phyloP scores from a whole-genome alignment of 2,329 filamentous ascomycete species.

The Colletotrichum sp. region DNA sequence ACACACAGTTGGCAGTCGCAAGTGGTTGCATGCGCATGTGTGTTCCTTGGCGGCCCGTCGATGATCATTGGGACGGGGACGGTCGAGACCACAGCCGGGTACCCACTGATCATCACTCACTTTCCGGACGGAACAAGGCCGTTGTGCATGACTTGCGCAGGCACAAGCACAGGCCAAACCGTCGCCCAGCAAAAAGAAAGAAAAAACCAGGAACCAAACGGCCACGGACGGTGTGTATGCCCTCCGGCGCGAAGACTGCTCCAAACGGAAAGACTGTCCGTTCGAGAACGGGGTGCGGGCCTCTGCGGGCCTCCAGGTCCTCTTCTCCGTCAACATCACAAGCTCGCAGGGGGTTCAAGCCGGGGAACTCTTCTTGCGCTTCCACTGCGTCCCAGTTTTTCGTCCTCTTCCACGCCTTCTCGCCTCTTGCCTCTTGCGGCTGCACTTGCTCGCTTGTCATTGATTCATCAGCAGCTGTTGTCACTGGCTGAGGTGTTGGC shows the following conservation, averaged over 20 bases:
- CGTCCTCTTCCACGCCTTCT: background rate
- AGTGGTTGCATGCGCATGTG: constrained; percentile 7
- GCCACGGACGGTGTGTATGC: background rate
- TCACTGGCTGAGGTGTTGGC: background rate
- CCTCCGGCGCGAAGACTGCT: background rate
- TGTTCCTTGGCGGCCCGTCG: constrained; percentile 11
- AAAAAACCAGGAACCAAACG: background rate
- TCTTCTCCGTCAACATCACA: background rate
- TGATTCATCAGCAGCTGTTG: background rate
- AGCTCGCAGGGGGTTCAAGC: background rate
- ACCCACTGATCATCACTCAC: constrained; percentile 7
- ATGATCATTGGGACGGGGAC: constrained; percentile 10
- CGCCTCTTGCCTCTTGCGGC: background rate
- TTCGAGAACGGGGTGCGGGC: background rate
- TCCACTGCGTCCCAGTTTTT: background rate
- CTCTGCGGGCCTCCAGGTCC: background rate
- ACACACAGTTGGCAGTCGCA: background rate
- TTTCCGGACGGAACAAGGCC: background rate
- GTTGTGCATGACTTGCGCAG: background rate
- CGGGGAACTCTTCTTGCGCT: background rate
- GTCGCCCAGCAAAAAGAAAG: background rate
- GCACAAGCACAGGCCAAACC: background rate
- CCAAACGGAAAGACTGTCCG: constrained; percentile 4
- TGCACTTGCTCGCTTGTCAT: background rate
- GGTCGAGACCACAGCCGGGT: constrained; percentile 5